Percentiles rank a stretch among this genome's conserved stretches.
Conservation (phyloP, 495 filamentous ascomycete genomes). For the Evernia prunastri region DNA sequence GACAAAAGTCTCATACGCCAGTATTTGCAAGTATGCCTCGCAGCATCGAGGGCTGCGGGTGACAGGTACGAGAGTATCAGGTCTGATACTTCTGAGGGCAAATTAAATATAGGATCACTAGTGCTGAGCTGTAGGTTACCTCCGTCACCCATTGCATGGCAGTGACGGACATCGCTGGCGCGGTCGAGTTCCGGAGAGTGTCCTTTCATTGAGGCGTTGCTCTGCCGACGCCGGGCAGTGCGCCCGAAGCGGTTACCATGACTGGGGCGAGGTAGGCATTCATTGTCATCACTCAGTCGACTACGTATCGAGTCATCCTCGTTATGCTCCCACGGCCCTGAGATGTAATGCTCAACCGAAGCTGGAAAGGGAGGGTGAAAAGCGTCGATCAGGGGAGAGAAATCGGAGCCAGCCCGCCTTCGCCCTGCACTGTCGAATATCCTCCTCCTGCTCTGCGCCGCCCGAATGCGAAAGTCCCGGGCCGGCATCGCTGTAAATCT, state of each 20-base stretch:
- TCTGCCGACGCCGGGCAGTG: neutral
- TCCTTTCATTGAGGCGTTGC: neutral
- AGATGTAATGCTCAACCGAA: neutral
- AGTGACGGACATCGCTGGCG: neutral
- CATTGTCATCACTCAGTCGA: too few species aligned
- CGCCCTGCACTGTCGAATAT: neutral
- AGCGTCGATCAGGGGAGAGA: neutral
- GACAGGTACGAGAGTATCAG: constrained; percentile 14
- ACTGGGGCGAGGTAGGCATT: neutral
- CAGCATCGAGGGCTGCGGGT: constrained; percentile 16
- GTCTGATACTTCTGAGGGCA: constrained; percentile 12
- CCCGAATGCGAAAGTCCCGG: neutral
- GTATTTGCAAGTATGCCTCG: constrained; percentile 12
- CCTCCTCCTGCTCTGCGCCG: neutral
- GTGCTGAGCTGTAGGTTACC: neutral
- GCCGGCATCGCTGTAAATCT: neutral
- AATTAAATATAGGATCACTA: neutral
- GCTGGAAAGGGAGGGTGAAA: neutral
- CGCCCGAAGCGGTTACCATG: neutral
- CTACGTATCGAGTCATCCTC: neutral
- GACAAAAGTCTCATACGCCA: constrained; percentile 15
- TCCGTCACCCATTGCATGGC: neutral
- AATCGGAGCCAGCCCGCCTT: neutral
- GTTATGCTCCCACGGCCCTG: neutral
- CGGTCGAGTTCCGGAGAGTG: neutral